Percentiles rank a stretch among this genome's conserved stretches.
Evolutionary conservation across 805 yeast species (phyloP).

Genomic region (Sugiyamaella smithiae): DNA sequence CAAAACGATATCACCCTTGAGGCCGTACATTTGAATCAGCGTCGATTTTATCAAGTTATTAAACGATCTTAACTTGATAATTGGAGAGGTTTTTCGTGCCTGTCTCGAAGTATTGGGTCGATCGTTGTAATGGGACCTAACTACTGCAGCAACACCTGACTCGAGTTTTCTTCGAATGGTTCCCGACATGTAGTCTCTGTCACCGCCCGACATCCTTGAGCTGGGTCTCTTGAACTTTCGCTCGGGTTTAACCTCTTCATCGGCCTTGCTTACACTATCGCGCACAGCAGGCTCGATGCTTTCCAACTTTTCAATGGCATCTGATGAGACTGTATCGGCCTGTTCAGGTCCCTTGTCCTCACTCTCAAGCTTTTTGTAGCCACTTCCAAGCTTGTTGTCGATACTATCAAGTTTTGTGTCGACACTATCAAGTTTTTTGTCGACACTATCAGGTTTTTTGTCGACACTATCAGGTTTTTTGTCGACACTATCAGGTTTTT

Average conservation of each 20-base stretch:
- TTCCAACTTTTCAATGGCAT: too few relatives aligned
- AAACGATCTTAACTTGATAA: slow-evolving; percentile 80
- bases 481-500: too few relatives aligned
- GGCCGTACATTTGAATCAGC: slow-evolving; percentile 60
- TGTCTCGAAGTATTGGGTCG: slow-evolving; percentile 63
- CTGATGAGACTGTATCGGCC: background rate
- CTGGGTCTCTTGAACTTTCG: slow-evolving; percentile 24
- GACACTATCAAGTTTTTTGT: too few relatives aligned
- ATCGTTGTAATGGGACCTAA: slow-evolving; percentile 81
- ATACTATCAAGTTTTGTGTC: background rate
- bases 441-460: too few relatives aligned
- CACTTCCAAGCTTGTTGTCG: slow-evolving; percentile 1
- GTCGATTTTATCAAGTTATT: slow-evolving; percentile 90
- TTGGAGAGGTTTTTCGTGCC: slow-evolving; percentile 72
- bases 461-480: too few relatives aligned
- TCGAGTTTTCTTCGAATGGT: slow-evolving; percentile 18
- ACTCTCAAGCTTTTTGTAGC: background rate
- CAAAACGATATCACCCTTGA: slow-evolving; percentile 47
- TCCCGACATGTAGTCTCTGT: slow-evolving; percentile 16
- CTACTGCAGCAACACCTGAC: slow-evolving; percentile 40
- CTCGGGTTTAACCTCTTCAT: slow-evolving; percentile 12
- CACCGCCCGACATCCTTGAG: slow-evolving; percentile 13
- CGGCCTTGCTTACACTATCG: too few relatives aligned
- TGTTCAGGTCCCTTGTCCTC: background rate
- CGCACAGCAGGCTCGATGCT: too few relatives aligned